Evolutionary conservation across 2,329 filamentous ascomycete species (phyloP), one percentile per base, ranked within the genome.

Genomic region (Teratosphaeria viscida): DNA sequence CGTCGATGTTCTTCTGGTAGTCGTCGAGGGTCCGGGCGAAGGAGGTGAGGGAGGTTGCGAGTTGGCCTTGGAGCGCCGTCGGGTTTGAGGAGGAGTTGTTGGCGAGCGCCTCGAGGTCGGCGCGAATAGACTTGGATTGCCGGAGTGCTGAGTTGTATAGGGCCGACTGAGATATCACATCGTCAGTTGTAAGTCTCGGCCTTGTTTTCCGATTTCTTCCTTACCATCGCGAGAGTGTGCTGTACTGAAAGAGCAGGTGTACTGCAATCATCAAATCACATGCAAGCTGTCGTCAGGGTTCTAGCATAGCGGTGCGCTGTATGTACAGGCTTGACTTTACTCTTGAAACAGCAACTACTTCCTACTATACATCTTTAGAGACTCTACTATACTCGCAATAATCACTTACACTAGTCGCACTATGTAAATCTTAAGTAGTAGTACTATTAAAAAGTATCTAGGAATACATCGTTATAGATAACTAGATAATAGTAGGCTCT

Each of bases 21-120:
- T 96, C 92, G 76, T 96, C 92, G 64, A 99, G 82, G 0, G 90
- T 95, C 62, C 94, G 90, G 54, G 88, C 84, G 74, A 99, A 91
- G 61, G 91, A 85, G 52, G 88, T 85, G 34, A 95, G 78, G 14
- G 89, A 89, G 23, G 85, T 87, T n/a, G 87, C 87, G 64, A 90
- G 84, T 74, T 90, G 88, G 70, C 87, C 87, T 65, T 74, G 80
- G 70, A 62, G 73, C 67, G 65, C 71, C 39, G 79, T 57, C 84
- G 54, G 19, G 43, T 83, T 54, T 82, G 79, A 49, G 85, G 85
- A 55, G 80, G 79, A 57, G 82, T 80, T 34, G 78, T 74, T 8
- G 80, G 86, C 81, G 68, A 92, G 86, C 54, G 81, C 79, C 67
- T 88, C 84, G 63, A 95, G 83, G 70, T 94, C 89, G 71, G 82